These are phyloP conservation scores for Sporothrix mexicana DNA, from an alignment of 2,329 filamentous ascomycete species.

Conservation along the genomic window DNA sequence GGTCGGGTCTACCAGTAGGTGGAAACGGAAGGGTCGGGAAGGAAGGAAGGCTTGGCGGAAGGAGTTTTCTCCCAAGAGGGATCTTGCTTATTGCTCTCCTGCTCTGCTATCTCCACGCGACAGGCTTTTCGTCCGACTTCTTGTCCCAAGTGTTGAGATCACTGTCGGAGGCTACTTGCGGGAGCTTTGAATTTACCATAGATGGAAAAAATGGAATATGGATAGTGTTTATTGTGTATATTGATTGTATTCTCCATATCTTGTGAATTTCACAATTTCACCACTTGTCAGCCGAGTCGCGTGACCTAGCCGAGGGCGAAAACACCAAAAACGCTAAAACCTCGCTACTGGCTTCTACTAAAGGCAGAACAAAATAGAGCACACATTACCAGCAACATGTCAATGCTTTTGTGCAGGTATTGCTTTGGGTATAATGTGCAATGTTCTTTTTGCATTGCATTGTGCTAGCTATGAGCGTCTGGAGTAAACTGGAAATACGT, in stretches of 20 bases:
- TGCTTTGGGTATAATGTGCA: too few relatives aligned
- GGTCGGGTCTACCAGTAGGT: background rate
- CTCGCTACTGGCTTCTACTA: background rate
- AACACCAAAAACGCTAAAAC: background rate
- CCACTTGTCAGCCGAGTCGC: background rate
- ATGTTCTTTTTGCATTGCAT: too few relatives aligned
- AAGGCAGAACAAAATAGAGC: too few relatives aligned
- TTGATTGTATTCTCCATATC: background rate
- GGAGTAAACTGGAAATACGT: too few relatives aligned
- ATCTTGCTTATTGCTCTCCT: background rate
- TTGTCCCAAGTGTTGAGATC: background rate
- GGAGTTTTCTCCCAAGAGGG: background rate
- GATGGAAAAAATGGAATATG: background rate
- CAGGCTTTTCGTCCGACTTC: background rate
- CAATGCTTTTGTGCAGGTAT: too few relatives aligned
- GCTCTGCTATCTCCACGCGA: background rate
- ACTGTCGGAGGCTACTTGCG: too few relatives aligned
- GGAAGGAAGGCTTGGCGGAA: background rate
- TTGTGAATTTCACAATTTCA: background rate
- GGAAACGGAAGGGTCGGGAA: slow-evolving; percentile 8
- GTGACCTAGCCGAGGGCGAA: background rate
- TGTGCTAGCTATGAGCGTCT: too few relatives aligned
- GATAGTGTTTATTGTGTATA: background rate
- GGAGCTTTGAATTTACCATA: background rate
- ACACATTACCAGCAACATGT: too few relatives aligned